Conservation (phyloP, 164 flowering plant genomes). For the Chloranthus sessilifolius region DNA sequence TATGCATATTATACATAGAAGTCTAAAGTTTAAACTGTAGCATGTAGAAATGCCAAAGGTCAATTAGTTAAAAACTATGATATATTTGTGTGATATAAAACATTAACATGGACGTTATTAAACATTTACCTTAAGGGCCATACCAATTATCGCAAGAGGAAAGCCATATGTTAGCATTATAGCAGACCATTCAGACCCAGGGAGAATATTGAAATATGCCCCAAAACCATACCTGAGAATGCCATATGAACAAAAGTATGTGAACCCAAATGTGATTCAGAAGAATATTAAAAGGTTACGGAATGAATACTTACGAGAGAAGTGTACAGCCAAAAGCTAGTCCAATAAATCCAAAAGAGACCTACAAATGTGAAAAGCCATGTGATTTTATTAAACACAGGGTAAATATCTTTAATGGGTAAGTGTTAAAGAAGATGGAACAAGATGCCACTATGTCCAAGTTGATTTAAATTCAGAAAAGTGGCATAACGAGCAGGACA, state of each 20-base stretch:
- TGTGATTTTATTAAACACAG: not conserved
- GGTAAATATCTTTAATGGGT: not conserved
- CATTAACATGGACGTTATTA: not conserved
- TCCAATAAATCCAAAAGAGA: conserved; percentile 94
- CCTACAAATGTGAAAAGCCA: conserved; percentile 34
- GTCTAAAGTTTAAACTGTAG: no score
- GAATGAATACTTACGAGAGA: conserved; percentile 52
- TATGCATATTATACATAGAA: no score
- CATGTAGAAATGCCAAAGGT: not conserved
- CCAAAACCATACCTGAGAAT: conserved; percentile 86
- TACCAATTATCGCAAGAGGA: conserved; percentile 95
- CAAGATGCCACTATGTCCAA: no score
- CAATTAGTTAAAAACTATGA: not conserved
- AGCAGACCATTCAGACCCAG: conserved; percentile 98
- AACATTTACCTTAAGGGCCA: conserved; percentile 85
- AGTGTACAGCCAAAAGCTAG: conserved; percentile 70
- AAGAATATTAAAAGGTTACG: not conserved
- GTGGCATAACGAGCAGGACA: no score
- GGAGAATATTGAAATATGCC: conserved; percentile 90
- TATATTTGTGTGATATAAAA: not conserved
- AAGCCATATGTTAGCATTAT: conserved; percentile 95
- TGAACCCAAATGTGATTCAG: not conserved
- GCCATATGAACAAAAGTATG: not conserved
- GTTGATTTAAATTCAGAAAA: no score
- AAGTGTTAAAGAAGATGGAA: not conserved